Evolutionary conservation across 306 rosid species (phyloP), one percentile per base, ranked within the genome.

Genomic region (Fragaria vesca): DNA sequence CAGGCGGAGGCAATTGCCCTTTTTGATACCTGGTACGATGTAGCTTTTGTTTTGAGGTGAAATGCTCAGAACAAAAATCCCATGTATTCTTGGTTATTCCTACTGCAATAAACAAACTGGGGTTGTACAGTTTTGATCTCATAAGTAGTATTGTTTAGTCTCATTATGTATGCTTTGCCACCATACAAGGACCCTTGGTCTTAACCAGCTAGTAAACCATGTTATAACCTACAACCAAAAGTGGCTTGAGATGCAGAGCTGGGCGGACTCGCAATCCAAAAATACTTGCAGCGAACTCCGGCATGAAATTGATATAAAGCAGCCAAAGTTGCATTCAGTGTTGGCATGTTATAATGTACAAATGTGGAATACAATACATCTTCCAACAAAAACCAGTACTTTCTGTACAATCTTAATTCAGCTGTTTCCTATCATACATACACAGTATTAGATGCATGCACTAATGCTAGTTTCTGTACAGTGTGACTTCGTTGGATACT

Each of bases 381-480:
- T 75, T 75, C n/a, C 2, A 15, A 45, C 2, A 20, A 62, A 12
- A 62, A 28, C 57, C 40, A 11, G 69, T 58, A 42, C 28, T 20
- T 69, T 69, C 51, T 72, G 57, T 69, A 76, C 68, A 66, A 38
- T 61, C 73, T 65, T 28, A 51, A 68, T 15, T 65, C 55, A 51
- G 46, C 57, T 66, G 52, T 46, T 36, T 54, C 16, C 51, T n/a
- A 34, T 18, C 45, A 4, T 52, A 69, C 50, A 69, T 52, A 38
- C 8, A 78, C 62, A 68, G 72, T 47, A 43, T 78, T 61, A 28
- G 42, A 69, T 58, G 78, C 67, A n/a, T 48, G 57, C 16, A 2
- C 69, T 40, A 55, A 57, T 40, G 70, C 57, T 36, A 74, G 36
- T 66, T 71, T 84, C 79, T 79, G 74, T 66, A 81, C 86, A 77